Base-by-base conservation (phyloP, 139 green algal species). In the Tetraselmis striata region DNA sequence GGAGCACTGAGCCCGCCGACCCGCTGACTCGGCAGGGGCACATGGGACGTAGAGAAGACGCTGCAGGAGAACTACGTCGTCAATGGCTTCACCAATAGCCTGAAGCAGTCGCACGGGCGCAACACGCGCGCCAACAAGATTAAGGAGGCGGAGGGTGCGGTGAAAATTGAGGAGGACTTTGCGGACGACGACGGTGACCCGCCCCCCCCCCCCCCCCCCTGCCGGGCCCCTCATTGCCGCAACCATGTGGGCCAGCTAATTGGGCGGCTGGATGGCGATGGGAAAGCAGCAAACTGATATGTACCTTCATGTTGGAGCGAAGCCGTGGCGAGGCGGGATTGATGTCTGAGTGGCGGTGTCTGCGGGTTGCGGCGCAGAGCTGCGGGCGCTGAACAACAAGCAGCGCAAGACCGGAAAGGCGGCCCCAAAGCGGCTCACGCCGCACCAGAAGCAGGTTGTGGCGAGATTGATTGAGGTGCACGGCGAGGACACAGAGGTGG, bases 371-470 rank as follows among this genome's bases (percentile, higher is more conserved):
- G 5, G 45, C 45, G 45, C 87, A 92, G 89, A 92, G 87, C 77
- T 89, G 32, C 84, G 89, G 0, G 89, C 86, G 0, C 83, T 30
- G 1, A 84, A 80, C 31, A 84, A 86, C 59, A 27, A 86, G 77
- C 18, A 78, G 75, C 23, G 79, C 45, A 80, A 77, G 80, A 82
- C 76, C 0, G 80, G 58, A 28, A 74, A 85, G 80, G 82, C 82
- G 74, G n/a, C 82, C 26, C 88, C 82, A 59, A 92, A 86, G 81
- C 86, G 84, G 75, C 80, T 84, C 59, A 92, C 89, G 28, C 77
- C 59, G 74, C 82, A 59, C 59, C 89, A 91, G 81, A 67, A 74
- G 29, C 79, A 89, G 26, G 80, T 89, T 29, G 31, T 92, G 81
- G 25, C 30, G 80, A 31, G 77, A 30, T 58, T 87, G 81, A 30